These are phyloP conservation scores for Begonia masoniana DNA, from an alignment of 306 rosid species.

Conservation along the genomic window DNA sequence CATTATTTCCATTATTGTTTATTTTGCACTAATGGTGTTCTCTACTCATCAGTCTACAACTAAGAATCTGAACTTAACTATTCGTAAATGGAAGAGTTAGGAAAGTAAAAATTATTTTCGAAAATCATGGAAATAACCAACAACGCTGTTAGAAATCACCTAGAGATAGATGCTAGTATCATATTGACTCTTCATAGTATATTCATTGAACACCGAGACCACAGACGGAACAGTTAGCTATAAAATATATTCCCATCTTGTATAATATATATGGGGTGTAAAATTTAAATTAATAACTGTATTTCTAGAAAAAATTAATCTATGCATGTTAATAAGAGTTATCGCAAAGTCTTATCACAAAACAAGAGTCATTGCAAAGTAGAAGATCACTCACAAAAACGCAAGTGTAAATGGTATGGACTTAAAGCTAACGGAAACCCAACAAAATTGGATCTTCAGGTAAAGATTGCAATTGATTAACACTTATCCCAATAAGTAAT, in stretches of 20 bases:
- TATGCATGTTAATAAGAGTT: no score
- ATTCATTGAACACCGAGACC: slow-evolving; percentile 97
- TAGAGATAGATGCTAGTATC: slow-evolving; percentile 99
- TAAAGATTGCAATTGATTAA: slow-evolving; percentile 74
- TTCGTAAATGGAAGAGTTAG: no score
- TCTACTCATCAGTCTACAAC: no score
- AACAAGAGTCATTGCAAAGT: slow-evolving; percentile 1
- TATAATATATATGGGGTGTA: slow-evolving; percentile 4
- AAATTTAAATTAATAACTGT: no score
- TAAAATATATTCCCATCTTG: slow-evolving; percentile 17
- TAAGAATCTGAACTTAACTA: no score
- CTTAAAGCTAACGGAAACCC: slow-evolving; percentile 70
- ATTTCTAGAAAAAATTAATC: no score
- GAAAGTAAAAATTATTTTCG: not conserved
- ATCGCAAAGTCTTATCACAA: no score
- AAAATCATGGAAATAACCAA: not conserved
- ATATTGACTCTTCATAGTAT: slow-evolving; percentile 97
- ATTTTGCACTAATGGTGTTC: no score
- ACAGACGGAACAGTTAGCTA: slow-evolving; percentile 94
- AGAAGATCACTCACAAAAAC: slow-evolving; percentile 58
- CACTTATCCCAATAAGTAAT: slow-evolving; percentile 89
- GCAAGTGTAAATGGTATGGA: slow-evolving; percentile 65
- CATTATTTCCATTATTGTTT: no score
- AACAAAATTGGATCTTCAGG: slow-evolving; percentile 59
- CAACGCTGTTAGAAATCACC: slow-evolving; percentile 54